phyloP scores from a whole-genome alignment of 192 early-diverging fungal species.

The Endogone sp. region DNA sequence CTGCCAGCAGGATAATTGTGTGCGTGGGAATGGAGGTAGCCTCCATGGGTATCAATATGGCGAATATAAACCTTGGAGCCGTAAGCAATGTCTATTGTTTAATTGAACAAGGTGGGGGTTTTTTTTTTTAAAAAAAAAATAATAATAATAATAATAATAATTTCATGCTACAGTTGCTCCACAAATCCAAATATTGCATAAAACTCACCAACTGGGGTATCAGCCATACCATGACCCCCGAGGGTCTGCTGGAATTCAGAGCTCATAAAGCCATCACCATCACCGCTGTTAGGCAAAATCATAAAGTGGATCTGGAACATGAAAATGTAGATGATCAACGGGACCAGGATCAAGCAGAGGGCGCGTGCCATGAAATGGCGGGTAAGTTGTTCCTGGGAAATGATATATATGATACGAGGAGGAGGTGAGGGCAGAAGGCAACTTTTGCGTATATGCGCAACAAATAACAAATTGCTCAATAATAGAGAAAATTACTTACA shows the following conservation, averaged over 20 bases:
- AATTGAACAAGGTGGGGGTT: background rate
- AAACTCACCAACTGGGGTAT: slow-evolving; percentile 45
- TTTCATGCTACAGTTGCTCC: no score
- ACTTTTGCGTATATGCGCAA: slow-evolving; percentile 31
- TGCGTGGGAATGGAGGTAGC: slow-evolving; percentile 79
- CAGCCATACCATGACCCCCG: slow-evolving; percentile 54
- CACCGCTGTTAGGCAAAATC: slow-evolving; percentile 71
- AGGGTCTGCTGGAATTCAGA: slow-evolving; percentile 84
- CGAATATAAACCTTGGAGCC: slow-evolving; percentile 66
- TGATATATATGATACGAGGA: background rate
- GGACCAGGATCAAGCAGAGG: slow-evolving; percentile 79
- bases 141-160: no score
- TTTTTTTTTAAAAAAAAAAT: no score
- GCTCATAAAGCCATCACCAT: slow-evolving; percentile 91
- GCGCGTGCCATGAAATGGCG: slow-evolving; percentile 81
- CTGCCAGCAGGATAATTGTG: slow-evolving; percentile 72
- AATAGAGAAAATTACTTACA: background rate
- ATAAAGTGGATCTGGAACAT: slow-evolving; percentile 91
- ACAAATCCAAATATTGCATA: slow-evolving; percentile 36
- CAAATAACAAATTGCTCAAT: background rate
- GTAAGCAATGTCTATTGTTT: slow-evolving; percentile 68
- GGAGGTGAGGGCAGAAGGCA: background rate
- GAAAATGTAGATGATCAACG: slow-evolving; percentile 72
- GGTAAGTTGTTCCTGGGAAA: slow-evolving; percentile 17
- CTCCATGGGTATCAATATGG: slow-evolving; percentile 72